These are phyloP conservation scores for Strobilomyces dryophilus DNA, from an alignment of 768 basidiomycete genomes.

Conservation along the genomic window DNA sequence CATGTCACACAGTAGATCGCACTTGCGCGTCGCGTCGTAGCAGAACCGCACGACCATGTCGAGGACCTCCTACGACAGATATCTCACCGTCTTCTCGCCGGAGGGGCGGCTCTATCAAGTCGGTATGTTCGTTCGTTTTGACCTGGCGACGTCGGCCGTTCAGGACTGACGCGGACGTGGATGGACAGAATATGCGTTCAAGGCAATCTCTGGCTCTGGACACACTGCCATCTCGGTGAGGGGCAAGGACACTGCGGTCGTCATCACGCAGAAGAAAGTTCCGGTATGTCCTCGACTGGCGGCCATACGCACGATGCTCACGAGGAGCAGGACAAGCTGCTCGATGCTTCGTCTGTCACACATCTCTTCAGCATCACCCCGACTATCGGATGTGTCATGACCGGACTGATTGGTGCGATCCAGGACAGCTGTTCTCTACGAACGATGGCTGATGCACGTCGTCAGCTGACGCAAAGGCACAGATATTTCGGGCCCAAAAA, in stretches of 20 bases:
- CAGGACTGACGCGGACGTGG: slow-evolving; percentile 8
- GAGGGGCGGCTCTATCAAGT: slow-evolving; percentile 99
- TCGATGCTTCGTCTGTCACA: slow-evolving; percentile 90
- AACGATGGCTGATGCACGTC: slow-evolving; percentile 1
- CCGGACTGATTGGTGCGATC: slow-evolving; percentile 83
- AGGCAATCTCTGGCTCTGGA: slow-evolving; percentile 95
- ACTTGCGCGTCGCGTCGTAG: slow-evolving; percentile 58
- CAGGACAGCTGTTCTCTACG: not conserved
- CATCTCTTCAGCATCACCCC: slow-evolving; percentile 96
- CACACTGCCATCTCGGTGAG: slow-evolving; percentile 91
- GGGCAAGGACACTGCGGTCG: slow-evolving; percentile 91
- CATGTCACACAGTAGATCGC: slow-evolving; percentile 34
- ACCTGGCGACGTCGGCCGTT: not conserved
- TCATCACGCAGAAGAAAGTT: slow-evolving; percentile 98
- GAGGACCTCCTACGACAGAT: slow-evolving; percentile 92
- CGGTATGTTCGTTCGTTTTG: slow-evolving; percentile 54
- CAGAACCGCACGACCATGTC: slow-evolving; percentile 65
- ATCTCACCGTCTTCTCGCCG: slow-evolving; percentile 95
- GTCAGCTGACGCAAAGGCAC: slow-evolving; percentile 86
- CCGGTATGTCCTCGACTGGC: slow-evolving; percentile 57
- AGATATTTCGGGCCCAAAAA: slow-evolving; percentile 77
- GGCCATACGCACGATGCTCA: not conserved
- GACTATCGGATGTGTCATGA: slow-evolving; percentile 96
- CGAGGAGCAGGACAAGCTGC: slow-evolving; percentile 80
- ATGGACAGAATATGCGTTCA: slow-evolving; percentile 99